Evolutionary conservation across 345 rosid genomes (phyloP).

Genomic region (Camelina hispida): DNA sequence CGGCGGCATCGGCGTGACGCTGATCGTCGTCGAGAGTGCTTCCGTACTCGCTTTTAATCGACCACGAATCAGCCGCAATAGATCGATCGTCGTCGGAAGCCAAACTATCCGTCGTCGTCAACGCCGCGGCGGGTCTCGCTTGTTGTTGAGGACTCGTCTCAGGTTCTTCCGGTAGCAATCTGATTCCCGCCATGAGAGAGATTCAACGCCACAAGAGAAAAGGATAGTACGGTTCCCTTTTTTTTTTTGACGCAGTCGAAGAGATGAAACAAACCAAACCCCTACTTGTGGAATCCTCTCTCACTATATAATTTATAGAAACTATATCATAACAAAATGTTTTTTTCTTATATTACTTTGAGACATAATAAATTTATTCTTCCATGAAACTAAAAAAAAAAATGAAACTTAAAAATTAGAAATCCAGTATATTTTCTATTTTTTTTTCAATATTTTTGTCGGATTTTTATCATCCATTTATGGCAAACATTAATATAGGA

Average conservation of each 20-base stretch:
- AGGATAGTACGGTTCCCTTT: slow-evolving; percentile 7
- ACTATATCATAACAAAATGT: background rate
- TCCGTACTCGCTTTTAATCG: slow-evolving; percentile 96
- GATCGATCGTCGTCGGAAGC: slow-evolving; percentile 98
- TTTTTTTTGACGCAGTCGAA: slow-evolving; percentile 34
- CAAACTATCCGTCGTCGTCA: slow-evolving; percentile 58
- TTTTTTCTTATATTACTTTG: background rate
- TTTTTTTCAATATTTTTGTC: no score
- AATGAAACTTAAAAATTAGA: no score
- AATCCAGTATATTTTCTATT: no score
- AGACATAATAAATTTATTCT: background rate
- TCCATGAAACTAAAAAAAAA: no score
- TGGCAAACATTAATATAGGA: no score
- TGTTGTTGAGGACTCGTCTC: slow-evolving; percentile 56
- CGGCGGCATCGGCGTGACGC: slow-evolving; percentile 96
- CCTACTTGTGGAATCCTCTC: background rate
- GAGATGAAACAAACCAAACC: slow-evolving; percentile 21
- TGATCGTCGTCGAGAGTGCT: slow-evolving; percentile 98
- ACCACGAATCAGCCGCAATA: slow-evolving; percentile 98
- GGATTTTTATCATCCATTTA: no score
- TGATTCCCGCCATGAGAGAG: slow-evolving; percentile 64
- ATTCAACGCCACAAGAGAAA: slow-evolving; percentile 36
- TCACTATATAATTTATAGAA: background rate
- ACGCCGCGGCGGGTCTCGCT: slow-evolving; percentile 34
- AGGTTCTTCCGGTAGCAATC: slow-evolving; percentile 62